A percentile compares a stretch with the other conserved stretches of the same genome.
These are phyloP conservation scores for Corrigiola litoralis DNA, from an alignment of 179 eudicot species.

Conservation along the genomic window DNA sequence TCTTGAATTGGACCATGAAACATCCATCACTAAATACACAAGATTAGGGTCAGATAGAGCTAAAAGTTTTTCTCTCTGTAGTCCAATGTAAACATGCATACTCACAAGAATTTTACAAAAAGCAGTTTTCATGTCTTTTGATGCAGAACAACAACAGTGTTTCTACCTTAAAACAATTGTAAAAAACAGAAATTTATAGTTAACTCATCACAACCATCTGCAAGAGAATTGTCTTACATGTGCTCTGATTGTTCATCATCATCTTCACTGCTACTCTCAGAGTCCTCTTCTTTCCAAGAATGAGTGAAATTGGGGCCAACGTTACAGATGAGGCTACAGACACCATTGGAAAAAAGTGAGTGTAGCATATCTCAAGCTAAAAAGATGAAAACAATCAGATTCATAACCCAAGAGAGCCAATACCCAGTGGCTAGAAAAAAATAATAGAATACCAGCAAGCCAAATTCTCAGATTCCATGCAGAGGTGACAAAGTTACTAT, in stretches of 20 bases:
- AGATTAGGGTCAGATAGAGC: no score
- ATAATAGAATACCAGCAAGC: background rate
- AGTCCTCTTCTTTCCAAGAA: conserved; percentile 2
- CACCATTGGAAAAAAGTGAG: background rate
- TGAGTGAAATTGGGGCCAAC: background rate
- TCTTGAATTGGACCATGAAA: no score
- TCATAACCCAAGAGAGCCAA: background rate
- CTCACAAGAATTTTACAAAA: no score
- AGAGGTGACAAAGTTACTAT: no score
- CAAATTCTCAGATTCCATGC: no score
- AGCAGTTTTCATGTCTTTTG: no score
- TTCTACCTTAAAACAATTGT: background rate
- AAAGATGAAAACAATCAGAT: background rate
- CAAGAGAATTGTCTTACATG: background rate
- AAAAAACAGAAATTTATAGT: background rate
- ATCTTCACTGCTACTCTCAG: background rate
- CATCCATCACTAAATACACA: no score
- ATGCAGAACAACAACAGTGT: background rate
- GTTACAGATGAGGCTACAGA: background rate
- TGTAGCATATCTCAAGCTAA: background rate
- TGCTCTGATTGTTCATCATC: background rate
- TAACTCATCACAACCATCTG: background rate
- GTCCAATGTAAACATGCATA: no score
- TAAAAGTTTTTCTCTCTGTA: no score
- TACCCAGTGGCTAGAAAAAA: background rate